Evolutionary conservation across 2,329 filamentous ascomycete species (phyloP), one percentile per base, ranked within the genome.

Genomic region (Colletotrichum tanaceti): DNA sequence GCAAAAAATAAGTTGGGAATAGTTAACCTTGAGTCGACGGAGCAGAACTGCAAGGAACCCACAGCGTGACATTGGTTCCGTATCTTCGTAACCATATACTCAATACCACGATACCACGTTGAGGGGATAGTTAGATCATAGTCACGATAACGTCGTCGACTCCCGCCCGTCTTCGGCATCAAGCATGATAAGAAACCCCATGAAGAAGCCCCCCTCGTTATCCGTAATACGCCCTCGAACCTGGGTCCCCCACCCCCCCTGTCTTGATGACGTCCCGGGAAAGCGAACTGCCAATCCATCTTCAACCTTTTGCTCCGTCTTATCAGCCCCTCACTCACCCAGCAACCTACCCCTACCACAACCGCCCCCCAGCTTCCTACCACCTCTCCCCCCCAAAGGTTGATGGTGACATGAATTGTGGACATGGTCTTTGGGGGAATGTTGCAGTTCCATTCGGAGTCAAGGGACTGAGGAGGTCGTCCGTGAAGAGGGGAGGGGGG

Each of bases 331-430:
- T 68, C 62, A 68, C 55, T 60, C 5, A 14, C 49, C 41, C 43
- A 47, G 65, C 32, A 54, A 65, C 47, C 28, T 28, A 28, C 28
- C 28, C 28, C 28, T 7, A 28, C n/a, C n/a, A n/a, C n/a, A n/a
- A n/a, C n/a, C n/a, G n/a, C 28, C 28, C 28, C 22, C 61, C 61
- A 35, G 35, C n/a, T 28, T n/a, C 57, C n/a, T n/a, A n/a, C 43
- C 20, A 44, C 54, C 22, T 57, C 35, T 57, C n/a, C 35, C 28
- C 16, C 14, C 38, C 11, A 10, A 41, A 13, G 44, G 14, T 49
- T 59, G 41, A 65, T 65, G 65, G 65, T 68, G 20, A 53, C 65
- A 68, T 68, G 43, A 65, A 65, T 65, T 65, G 65, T 65, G 65
- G 65, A 43, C 62, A 60, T 68, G 6, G n/a, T 16, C 7, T n/a